Base-by-base conservation (phyloP, 2,329 filamentous ascomycete species). In the Fusarium sp. region DNA sequence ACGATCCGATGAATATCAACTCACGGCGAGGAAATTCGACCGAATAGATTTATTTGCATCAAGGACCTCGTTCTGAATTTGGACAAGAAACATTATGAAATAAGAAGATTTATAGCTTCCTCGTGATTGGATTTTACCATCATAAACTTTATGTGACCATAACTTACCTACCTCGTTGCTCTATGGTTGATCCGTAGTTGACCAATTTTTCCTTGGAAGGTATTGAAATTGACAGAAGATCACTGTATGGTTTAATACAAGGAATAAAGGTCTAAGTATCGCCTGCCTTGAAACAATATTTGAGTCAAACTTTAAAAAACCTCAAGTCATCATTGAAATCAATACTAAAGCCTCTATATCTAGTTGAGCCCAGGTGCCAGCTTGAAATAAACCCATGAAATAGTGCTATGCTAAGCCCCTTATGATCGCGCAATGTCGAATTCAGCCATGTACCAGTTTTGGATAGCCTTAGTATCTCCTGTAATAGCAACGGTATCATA, bases 401-500 rank as follows among this genome's bases (percentile, higher is more conserved):
- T 24, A 42, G 26, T 22, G n/a, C 19, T 24, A 36, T 36, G 33
- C 33, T 17, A 7, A 36, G 21, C n/a, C 15, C 15, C 17, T 38
- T 31, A 55, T 54, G 64, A 65, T 22, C 79, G 73, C 15, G 80
- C 81, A 69, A 80, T 67, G 4, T 80, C 74, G 53, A 82, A 76
- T 72, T 83, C 80, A 2, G 76, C 56, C 1, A 75, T 81, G 65
- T 85, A 85, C 83, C 83, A 85, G 58, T 84, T 84, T 62, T 85
- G 83, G 52, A 85, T 82, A 0, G 83, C 83, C 73, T 81, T 82
- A 0, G 78, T 81, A 57, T 85, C 83, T 21, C 78, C 78, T 4
- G 78, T 84, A 17, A 85, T 80, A 7, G 83, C 81, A 2, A 75
- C 72, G 6, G 79, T 83, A 61, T 85, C 83, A 71, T 79, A 85